Evolutionary conservation across 202 grass and related monocot species (phyloP).

Genomic region (Zizania palustris): DNA sequence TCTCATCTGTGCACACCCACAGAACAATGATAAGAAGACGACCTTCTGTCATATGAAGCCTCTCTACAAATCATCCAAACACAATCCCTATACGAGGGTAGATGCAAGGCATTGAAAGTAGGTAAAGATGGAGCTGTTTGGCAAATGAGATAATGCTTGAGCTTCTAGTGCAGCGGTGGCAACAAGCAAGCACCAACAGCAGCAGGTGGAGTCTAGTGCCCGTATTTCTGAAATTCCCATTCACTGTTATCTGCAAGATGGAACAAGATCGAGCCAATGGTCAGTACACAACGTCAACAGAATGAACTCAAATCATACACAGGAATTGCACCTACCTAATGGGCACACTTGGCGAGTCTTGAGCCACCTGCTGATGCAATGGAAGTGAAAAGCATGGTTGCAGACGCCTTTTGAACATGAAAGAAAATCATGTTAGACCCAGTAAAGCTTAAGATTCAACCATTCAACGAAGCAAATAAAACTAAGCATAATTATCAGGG

Average conservation of each 20-base stretch:
- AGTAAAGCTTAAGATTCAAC: constrained; percentile 16
- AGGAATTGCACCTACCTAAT: constrained; percentile 48
- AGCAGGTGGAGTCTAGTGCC: constrained; percentile 48
- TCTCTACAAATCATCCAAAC: constrained; percentile 36
- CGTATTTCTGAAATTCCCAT: constrained; percentile 90
- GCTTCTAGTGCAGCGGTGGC: not conserved
- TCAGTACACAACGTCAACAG: constrained; percentile 17
- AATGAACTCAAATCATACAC: constrained; percentile 14
- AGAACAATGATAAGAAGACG: not conserved
- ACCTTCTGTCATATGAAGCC: not conserved
- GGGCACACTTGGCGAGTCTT: constrained; percentile 89
- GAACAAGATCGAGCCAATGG: not conserved
- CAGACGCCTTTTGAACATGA: constrained; percentile 52
- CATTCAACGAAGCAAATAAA: constrained; percentile 11
- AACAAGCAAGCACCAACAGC: constrained; percentile 19
- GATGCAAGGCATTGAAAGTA: constrained; percentile 35
- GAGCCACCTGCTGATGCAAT: constrained; percentile 85
- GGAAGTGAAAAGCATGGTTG: constrained; percentile 86
- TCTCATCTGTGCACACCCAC: constrained; percentile 16
- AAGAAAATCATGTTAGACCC: constrained; percentile 24
- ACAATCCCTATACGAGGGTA: constrained; percentile 5
- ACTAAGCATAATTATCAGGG: not conserved
- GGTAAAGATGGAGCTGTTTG: constrained; percentile 18
- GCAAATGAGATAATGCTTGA: constrained; percentile 1
- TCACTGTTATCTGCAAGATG: constrained; percentile 69